Evolutionary conservation across 208 protist genomes (phyloP), one percentile per base, ranked within the genome.

Genomic region (Trypanosoma brucei): DNA sequence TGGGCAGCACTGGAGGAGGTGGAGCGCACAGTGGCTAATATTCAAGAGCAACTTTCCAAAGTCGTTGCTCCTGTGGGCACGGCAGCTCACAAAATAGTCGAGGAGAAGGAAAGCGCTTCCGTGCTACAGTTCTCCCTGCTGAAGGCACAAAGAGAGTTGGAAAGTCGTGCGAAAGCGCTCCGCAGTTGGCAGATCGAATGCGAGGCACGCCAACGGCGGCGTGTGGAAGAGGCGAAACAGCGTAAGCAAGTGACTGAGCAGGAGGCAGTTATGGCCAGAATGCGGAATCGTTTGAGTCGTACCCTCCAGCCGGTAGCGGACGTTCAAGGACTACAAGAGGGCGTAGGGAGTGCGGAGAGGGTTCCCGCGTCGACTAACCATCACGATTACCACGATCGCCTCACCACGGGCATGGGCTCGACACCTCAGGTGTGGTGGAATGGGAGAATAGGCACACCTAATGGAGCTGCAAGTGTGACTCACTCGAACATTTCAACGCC

Each of bases 121-220:
- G 42, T 55, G 31, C 52, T 79, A 2, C 50, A 64, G 34, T 85
- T 85, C 62, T 68, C 68, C 7, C 60, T 89, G 45, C 55, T 65
- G 53, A 70, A 68, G 5, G 83, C 83, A 30, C 37, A 76, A 48
- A 38, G 63, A 3, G 79, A 85, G 56, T 59, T 85, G 48, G 76
- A 78, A 58, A 53, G 49, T 14, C 55, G 51, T 8, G 74, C 76
- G 6, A 70, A 79, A 40, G 63, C 64, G 40, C 39, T 85, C 52
- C 72, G 68, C 3, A 56, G 64, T 38, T 62, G 58, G n/a, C 82
- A 85, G 59, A 13, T 70, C 30, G 69, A 81, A 33, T 75, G 83
- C 35, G 72, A 84, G 11, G 55, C 57, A 22, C 72, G 73, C 0
- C 65, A 89, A 55, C 55, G 61, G 8, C 65, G 53, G 9, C 76